Base-by-base conservation (phyloP, 1,139 yeast genomes). In the Sugiyamaella grinbergsii region DNA sequence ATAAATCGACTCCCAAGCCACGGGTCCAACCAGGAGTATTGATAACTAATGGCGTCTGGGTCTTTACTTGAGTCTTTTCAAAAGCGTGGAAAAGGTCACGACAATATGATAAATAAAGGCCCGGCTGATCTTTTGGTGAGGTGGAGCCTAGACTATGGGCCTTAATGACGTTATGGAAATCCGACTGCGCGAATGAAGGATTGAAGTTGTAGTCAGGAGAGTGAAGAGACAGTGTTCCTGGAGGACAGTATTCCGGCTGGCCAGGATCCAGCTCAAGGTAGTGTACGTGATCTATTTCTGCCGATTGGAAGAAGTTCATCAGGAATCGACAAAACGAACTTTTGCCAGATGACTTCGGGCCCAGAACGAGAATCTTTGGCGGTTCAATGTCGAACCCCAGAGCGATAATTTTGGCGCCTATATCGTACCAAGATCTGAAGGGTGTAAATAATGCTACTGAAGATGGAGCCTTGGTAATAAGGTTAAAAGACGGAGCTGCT, bases 11-110 rank as follows among this genome's bases (percentile, higher is more conserved):
- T 0, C 98, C 98, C 54, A 81, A 82, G 0, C 98, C 98, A 67
- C 86, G 87, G 22, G 90, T 79, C 97, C 97, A 91, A 0, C 98
- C 97, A 0, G 97, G 95, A 0, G 94, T 81, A 60, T 91, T 91
- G 2, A 91, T 75, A 1, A 93, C 67, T 10, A 90, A 69, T 7
- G 19, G 75, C 69, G 41, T 70, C 64, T 39, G 69, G 62, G 8
- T 59, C 52, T 38, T 58, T 28, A 44, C 15, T 55, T 47, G 57
- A 6, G 43, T 28, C 8, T 34, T 37, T 5, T 49, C 29, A 53
- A 73, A 80, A 22, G 60, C 57, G 1, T 62, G 55, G 15, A 79
- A 67, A 18, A 91, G 66, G 7, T 73, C 68, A 24, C 68, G 64
- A 1, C 83, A 70, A 20, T 79, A 70, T 0, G 65, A 53, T 4